Percentiles rank a stretch among this genome's conserved stretches.
Conservation (phyloP, 148 eudicot species). For the Fagopyrum esculentum region DNA sequence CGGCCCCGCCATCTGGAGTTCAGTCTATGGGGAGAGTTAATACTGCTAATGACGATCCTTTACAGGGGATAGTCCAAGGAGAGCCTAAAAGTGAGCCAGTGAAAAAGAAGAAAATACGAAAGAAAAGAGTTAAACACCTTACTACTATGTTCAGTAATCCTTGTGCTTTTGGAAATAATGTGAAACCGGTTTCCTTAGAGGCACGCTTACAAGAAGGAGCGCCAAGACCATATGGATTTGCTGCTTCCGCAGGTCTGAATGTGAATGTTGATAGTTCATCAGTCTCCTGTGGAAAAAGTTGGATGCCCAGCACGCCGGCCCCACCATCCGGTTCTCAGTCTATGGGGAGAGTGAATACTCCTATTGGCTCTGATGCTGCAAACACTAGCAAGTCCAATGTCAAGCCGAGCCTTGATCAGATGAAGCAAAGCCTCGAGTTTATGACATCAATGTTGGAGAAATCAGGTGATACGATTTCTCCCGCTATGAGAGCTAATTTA, state of each 20-base stretch:
- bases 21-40: slow-evolving; percentile 15
- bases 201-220: too few relatives aligned
- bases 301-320: slow-evolving; percentile 19
- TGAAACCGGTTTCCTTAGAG: too few relatives aligned
- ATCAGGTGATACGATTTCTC: slow-evolving; percentile 48
- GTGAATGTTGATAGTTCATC: slow-evolving; percentile 7
- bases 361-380: background rate
- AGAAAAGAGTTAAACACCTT: too few relatives aligned
- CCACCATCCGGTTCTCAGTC: slow-evolving; percentile 7
- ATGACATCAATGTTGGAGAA: slow-evolving; percentile 75
- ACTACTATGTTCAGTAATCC: too few relatives aligned
- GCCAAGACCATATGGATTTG: too few relatives aligned
- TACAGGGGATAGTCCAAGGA: too few relatives aligned
- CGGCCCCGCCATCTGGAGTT: slow-evolving; percentile 12
- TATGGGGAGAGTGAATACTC: slow-evolving; percentile 11
- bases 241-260: too few relatives aligned
- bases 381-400: background rate
- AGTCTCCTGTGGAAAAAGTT: slow-evolving; percentile 13
- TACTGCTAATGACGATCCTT: background rate
- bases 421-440: slow-evolving; percentile 59
- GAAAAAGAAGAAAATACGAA: too few relatives aligned
- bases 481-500: slow-evolving; percentile 51
- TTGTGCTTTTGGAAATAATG: too few relatives aligned
- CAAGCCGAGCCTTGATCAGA: slow-evolving; percentile 27
- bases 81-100: too few relatives aligned